These are phyloP conservation scores for Eragrostis tef DNA, from an alignment of 202 grass and related monocot genomes.

Conservation along the genomic window DNA sequence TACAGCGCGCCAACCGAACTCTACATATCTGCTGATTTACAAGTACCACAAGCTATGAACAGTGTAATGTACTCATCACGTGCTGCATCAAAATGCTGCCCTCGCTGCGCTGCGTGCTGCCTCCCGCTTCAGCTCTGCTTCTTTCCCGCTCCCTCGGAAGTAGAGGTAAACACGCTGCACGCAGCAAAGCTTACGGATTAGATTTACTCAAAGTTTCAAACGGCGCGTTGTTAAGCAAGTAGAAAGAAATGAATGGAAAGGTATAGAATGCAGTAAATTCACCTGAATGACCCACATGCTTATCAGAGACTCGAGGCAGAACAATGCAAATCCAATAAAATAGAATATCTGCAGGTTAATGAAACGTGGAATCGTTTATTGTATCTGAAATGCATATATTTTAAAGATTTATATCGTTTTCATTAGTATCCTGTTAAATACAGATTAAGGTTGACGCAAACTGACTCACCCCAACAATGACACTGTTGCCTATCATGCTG, in stretches of 20 bases:
- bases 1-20: neutral
- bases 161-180: slow-evolving; percentile 86
- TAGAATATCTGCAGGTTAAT: slow-evolving; percentile 66
- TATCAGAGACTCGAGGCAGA: slow-evolving; percentile 67
- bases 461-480: slow-evolving; percentile 62
- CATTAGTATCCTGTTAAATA: neutral
- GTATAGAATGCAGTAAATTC: neutral
- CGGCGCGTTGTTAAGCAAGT: neutral
- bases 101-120: slow-evolving; percentile 68
- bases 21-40: slow-evolving; percentile 27
- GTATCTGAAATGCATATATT: neutral
- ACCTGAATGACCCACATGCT: slow-evolving; percentile 91
- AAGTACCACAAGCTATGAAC: slow-evolving; percentile 1
- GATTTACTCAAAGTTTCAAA: neutral
- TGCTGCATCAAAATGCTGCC: slow-evolving; percentile 63
- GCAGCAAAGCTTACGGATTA: neutral
- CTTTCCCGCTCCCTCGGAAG: slow-evolving; percentile 91
- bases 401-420: neutral
- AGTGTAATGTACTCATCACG: neutral
- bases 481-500: slow-evolving; percentile 56
- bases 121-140: slow-evolving; percentile 70
- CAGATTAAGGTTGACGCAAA: neutral
- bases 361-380: neutral
- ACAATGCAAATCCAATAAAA: slow-evolving; percentile 74
- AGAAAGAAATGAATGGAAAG: neutral